Percentiles rank a stretch among this genome's conserved stretches.
Evolutionary conservation across 176 grass and related monocot genomes (phyloP).

Genomic region (Rhynchospora pubera): DNA sequence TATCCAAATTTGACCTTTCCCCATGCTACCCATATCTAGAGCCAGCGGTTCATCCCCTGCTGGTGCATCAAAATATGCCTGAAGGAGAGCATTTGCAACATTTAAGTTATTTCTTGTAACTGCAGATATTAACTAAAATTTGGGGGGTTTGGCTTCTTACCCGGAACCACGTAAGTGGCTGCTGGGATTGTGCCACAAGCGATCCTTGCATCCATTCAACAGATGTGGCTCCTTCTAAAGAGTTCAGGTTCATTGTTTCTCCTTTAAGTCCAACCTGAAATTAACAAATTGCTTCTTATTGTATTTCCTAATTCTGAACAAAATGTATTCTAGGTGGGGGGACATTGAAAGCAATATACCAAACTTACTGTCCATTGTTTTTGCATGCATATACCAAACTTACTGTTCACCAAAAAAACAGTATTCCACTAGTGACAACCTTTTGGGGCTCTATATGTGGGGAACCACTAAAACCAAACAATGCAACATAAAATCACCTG

Average conservation of each 20-base stretch:
- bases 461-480: not conserved
- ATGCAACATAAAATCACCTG: constrained; percentile 36
- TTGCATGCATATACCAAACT: constrained; percentile 16
- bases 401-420: not conserved
- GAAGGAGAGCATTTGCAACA: not conserved
- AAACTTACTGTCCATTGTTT: not conserved
- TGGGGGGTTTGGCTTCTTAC: constrained; percentile 31
- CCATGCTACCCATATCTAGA: constrained; percentile 97
- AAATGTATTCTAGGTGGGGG: not conserved
- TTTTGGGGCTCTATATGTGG: not conserved
- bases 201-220: constrained; percentile 98
- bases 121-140: not conserved
- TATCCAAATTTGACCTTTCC: constrained; percentile 97
- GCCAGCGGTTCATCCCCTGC: constrained; percentile 83
- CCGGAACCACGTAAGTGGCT: constrained; percentile 88
- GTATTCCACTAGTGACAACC: not conserved
- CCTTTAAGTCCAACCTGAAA: constrained; percentile 87
- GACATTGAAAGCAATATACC: not conserved
- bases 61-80: constrained; percentile 90
- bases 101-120: constrained; percentile 5
- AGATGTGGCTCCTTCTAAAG: constrained; percentile 65
- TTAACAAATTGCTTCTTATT: not conserved
- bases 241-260: constrained; percentile 97
- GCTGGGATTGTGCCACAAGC: constrained; percentile 58
- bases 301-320: not conserved